Percentiles rank a stretch among this genome's conserved stretches.
phyloP scores from a whole-genome alignment of 2,329 filamentous ascomycete genomes.

The Sarocladium oryzae region DNA sequence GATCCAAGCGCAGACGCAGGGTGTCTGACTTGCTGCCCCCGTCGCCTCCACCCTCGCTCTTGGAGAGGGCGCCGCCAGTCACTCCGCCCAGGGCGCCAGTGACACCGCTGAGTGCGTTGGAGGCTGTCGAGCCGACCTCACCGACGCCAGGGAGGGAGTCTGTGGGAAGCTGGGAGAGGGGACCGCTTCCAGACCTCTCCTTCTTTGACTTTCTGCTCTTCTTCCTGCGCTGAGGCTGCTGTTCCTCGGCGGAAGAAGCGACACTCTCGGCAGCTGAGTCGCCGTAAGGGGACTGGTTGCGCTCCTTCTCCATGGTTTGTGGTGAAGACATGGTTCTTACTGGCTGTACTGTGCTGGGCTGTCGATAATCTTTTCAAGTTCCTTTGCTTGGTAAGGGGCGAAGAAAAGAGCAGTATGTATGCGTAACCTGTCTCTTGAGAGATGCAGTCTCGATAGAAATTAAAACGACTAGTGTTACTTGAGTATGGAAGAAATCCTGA shows the following conservation, averaged over 20 bases:
- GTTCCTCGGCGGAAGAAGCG: slow-evolving; percentile 10
- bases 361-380: no score
- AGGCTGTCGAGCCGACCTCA: slow-evolving; percentile 28
- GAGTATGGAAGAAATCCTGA: neutral
- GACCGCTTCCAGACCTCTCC: slow-evolving; percentile 18
- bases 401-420: no score
- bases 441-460: slow-evolving; percentile 1
- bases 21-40: slow-evolving; percentile 52
- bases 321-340: slow-evolving; percentile 1
- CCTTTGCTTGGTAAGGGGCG: no score
- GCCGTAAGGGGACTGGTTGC: slow-evolving; percentile 9
- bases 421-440: no score
- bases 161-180: slow-evolving; percentile 29
- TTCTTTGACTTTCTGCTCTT: slow-evolving; percentile 24
- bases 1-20: slow-evolving; percentile 57
- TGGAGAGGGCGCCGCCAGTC: slow-evolving; percentile 29
- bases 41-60: slow-evolving; percentile 26
- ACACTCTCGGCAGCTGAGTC: slow-evolving; percentile 12
- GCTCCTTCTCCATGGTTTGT: slow-evolving; percentile 13
- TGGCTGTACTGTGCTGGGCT: no score
- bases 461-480: neutral
- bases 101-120: slow-evolving; percentile 31
- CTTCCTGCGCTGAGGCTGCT: slow-evolving; percentile 18
- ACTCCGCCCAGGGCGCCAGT: slow-evolving; percentile 35
- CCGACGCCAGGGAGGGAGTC: slow-evolving; percentile 20